Conservation (phyloP, 78 protist species). For the Pigoraptor vietnamica region DNA sequence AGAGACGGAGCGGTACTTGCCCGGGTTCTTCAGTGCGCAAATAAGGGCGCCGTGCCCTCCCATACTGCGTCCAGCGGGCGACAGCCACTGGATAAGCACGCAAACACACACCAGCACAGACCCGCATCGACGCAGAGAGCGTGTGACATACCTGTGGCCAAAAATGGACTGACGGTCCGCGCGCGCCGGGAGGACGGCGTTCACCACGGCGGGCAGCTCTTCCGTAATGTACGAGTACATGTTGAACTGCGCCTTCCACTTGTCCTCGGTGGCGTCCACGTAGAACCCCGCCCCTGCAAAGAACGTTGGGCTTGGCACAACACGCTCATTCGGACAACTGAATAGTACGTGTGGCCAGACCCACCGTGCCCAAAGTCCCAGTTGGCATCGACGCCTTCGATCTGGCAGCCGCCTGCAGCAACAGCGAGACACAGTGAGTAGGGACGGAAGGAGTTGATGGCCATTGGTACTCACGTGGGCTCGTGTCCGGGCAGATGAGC, state of each 20-base stretch:
- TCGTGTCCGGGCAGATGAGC: constrained; percentile 81
- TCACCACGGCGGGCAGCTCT: constrained; percentile 67
- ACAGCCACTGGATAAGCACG: neutral
- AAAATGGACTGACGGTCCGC: constrained; percentile 33
- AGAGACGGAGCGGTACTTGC: constrained; percentile 55
- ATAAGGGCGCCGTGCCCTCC: constrained; percentile 92
- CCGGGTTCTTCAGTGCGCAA: constrained; percentile 56
- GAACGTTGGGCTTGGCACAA: no score
- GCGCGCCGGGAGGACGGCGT: neutral
- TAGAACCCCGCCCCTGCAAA: constrained; percentile 87
- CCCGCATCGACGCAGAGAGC: neutral
- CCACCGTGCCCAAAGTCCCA: constrained; percentile 6
- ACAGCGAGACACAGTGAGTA: neutral
- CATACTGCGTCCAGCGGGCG: constrained; percentile 63
- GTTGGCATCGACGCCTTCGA: neutral
- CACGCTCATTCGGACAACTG: no score
- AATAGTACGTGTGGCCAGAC: no score
- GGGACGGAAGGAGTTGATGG: neutral
- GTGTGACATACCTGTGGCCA: constrained; percentile 36
- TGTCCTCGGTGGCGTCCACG: constrained; percentile 70
- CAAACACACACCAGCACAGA: neutral
- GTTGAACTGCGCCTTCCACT: constrained; percentile 57
- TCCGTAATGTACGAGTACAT: constrained; percentile 79
- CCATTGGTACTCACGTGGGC: constrained; percentile 44
- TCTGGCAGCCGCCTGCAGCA: constrained; percentile 5